Base-by-base conservation (phyloP, 208 protist species). In the Trypanosoma cruzi region DNA sequence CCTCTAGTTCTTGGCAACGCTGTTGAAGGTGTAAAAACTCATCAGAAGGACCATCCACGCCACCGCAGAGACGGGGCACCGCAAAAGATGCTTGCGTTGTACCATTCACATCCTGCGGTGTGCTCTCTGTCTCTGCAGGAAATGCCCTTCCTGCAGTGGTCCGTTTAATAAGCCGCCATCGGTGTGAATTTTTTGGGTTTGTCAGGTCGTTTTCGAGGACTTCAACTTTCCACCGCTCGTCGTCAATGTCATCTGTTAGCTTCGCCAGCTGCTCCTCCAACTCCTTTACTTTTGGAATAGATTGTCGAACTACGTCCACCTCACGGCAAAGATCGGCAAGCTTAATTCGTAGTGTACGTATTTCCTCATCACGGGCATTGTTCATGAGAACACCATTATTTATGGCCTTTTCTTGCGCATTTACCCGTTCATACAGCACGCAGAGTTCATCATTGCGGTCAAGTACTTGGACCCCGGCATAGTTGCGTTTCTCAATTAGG, bases 391-490 rank as follows among this genome's bases (percentile, higher is more conserved):
- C 82, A 32, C 97, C 97, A 34, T 97, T 82, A 32, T 76, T 75
- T 26, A 98, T 83, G 42, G 94, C 92, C 57, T 75, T 70, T 64
- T 98, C 94, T 76, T 98, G 94, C 4, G 97, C 86, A 67, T 97
- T 98, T 10, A 89, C 76, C 65, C 98, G 97, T 70, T 98, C 96
- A 65, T 96, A 80, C 31, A 99, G 81, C 37, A 99, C 96, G 68
- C 90, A 95, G 22, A 98, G 83, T 78, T 99, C 96, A 73, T 98
- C 96, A 76, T 98, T 98, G 46, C 96, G 84, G 74, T 99, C 98
- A 73, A 99, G 96, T 34, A 99, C 82, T 73, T 98, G 95, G 44
- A 99, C 87, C n/a, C 98, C 98, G 48, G 92, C 87, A 68, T 93
- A 85, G 71, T 99, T 98, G 64, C 97, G 82, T 18, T 77, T 85